Evolutionary conservation across 345 rosid species (phyloP), one percentile per base, ranked within the genome.

Genomic region (Limnanthes douglasii): DNA sequence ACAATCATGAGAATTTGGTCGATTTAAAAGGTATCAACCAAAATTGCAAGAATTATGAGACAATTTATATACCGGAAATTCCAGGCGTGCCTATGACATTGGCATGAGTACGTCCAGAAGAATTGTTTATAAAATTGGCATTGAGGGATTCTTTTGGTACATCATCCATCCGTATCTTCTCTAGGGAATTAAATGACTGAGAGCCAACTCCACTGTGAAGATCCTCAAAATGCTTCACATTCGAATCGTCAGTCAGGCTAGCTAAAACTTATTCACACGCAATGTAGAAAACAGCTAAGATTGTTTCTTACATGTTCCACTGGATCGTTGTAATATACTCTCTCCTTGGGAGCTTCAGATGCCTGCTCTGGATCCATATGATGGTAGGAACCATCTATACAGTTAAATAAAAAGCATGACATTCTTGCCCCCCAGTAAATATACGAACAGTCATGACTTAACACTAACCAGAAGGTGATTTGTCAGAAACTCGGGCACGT

Each of bases 401-500:
- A 36, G n/a, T 20, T 32, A 31, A 11, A 46, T 27, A 21, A 46
- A 10, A 45, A 16, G 21, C 30, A 36, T 53, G 21, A 51, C 30
- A 16, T 34, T 48, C 21, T 52, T 34, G 41, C 23, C 34, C 39
- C 21, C 30, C 39, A 37, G 41, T 43, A 45, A 42, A 40, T 37
- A 29, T 16, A 39, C 20, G 39, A 44, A 39, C 19, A 37, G 37
- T 21, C 18, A n/a, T 19, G 26, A 38, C 34, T 46, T 45, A 50
- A 44, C 35, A 15, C 60, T 53, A 41, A 79, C 93, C 77, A 35
- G 84, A 54, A 54, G 83, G 61, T 5, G 72, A 65, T 39, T 65
- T 61, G 33, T 65, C 74, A 13, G 21, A 64, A 56, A 59, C 69
- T 23, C 50, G 69, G 18, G 58, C 62, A 55, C 70, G 61, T 66